Percentiles rank a stretch among this genome's conserved stretches.
phyloP scores from a whole-genome alignment of 805 yeast species.

The Starmerella vaccinii region DNA sequence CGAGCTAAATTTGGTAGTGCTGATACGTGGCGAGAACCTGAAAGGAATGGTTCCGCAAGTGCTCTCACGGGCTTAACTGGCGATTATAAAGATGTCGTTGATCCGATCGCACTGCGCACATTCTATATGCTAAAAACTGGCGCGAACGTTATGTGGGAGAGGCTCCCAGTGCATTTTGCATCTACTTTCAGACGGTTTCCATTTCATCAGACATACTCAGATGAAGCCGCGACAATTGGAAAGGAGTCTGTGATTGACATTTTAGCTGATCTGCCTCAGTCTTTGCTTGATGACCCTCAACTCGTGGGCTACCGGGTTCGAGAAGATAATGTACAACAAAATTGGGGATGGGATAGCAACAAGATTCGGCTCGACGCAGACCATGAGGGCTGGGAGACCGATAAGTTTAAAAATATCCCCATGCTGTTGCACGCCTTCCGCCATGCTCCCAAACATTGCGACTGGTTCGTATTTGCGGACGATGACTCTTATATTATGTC shows the following conservation, averaged over 20 bases:
- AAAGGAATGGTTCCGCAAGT: neutral
- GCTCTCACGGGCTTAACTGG: neutral
- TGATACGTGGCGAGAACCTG: slow-evolving; percentile 8
- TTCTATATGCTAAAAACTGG: slow-evolving; percentile 35
- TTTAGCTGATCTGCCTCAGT: slow-evolving; percentile 25
- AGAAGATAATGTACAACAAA: slow-evolving; percentile 18
- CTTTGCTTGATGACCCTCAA: slow-evolving; percentile 23
- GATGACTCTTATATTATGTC: slow-evolving; percentile 31
- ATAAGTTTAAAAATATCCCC: slow-evolving; percentile 33
- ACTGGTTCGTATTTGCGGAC: slow-evolving; percentile 34
- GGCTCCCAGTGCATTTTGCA: slow-evolving; percentile 33
- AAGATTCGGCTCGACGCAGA: slow-evolving; percentile 16
- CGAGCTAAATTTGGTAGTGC: slow-evolving; percentile 10
- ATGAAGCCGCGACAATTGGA: slow-evolving; percentile 29
- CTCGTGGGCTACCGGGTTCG: slow-evolving; percentile 19
- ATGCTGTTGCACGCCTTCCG: slow-evolving; percentile 32
- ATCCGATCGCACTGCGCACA: slow-evolving; percentile 19
- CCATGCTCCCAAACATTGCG: slow-evolving; percentile 25
- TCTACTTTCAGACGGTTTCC: slow-evolving; percentile 32
- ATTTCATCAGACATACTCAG: slow-evolving; percentile 33
- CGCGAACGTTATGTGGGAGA: slow-evolving; percentile 32
- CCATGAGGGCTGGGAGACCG: slow-evolving; percentile 29
- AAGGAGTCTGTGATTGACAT: slow-evolving; percentile 31
- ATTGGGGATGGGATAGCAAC: slow-evolving; percentile 18
- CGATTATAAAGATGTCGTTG: slow-evolving; percentile 8